These are phyloP conservation scores for Suillus luteus DNA, from an alignment of 768 basidiomycete species.

Conservation along the genomic window DNA sequence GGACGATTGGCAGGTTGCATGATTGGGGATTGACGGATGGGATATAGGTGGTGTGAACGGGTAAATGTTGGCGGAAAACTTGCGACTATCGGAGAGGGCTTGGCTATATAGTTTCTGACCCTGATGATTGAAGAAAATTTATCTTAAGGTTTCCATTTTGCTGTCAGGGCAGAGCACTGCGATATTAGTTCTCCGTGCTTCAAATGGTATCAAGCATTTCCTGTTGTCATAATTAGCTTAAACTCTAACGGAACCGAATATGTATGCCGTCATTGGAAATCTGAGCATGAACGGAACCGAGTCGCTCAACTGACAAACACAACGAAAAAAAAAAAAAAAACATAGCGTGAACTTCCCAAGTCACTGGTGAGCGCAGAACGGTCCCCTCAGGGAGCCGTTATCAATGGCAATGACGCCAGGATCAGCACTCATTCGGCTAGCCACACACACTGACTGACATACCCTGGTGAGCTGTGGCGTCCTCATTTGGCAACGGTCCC, in stretches of 20 bases:
- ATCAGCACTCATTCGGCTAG: too few species aligned
- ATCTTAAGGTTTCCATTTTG: neutral
- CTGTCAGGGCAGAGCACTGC: neutral
- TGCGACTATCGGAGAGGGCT: neutral
- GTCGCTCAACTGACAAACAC: too few species aligned
- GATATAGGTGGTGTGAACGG: neutral
- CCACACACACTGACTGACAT: too few species aligned
- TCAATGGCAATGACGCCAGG: too few species aligned
- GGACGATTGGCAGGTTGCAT: neutral
- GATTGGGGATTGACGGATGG: neutral
- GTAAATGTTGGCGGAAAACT: neutral
- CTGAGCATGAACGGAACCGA: too few species aligned
- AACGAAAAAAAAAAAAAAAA: too few species aligned
- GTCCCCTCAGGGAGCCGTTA: too few species aligned
- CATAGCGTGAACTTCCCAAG: too few species aligned
- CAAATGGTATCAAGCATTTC: neutral
- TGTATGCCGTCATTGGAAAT: too few species aligned
- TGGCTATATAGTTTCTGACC: neutral
- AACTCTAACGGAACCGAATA: neutral
- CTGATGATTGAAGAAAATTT: neutral
- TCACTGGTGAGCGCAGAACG: too few species aligned
- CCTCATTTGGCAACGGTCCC: too few species aligned
- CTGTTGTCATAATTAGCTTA: neutral
- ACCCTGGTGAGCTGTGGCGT: too few species aligned
- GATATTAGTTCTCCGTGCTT: neutral